Evolutionary conservation across 352 stramenopile species (phyloP).

Genomic region (Phytophthora chlamydospora): DNA sequence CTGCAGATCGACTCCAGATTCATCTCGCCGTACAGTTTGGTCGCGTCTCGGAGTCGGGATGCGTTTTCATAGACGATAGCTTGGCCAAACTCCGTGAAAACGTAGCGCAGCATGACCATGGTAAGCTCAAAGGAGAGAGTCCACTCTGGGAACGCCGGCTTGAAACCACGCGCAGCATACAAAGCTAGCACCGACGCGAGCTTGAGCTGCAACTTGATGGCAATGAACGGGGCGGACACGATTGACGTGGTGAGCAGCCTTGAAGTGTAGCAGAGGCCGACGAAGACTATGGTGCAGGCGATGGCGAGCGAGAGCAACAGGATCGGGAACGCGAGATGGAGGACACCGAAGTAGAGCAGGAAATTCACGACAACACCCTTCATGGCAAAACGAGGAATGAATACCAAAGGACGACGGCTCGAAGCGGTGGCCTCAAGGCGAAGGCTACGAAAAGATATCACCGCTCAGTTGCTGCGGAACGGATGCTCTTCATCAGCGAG

Average conservation of each 20-base stretch:
- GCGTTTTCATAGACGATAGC: constrained; percentile 13
- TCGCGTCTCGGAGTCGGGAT: constrained; percentile 4
- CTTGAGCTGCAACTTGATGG: constrained; percentile 16
- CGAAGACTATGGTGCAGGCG: no score
- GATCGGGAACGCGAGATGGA: no score
- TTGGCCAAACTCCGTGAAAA: constrained; percentile 7
- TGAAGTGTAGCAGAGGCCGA: constrained; percentile 8
- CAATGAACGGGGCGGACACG: constrained; percentile 13
- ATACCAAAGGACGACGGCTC: no score
- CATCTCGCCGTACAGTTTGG: constrained; percentile 9
- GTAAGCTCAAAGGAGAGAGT: constrained; percentile 17
- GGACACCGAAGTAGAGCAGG: no score
- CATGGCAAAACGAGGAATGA: no score
- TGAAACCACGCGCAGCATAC: constrained; percentile 21
- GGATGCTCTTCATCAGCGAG: no score
- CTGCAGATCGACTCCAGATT: constrained; percentile 10
- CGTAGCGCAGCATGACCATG: constrained; percentile 13
- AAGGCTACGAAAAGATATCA: no score
- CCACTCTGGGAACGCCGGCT: constrained; percentile 20
- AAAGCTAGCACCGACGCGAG: constrained; percentile 1
- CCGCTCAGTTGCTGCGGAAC: no score
- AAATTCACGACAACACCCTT: no score
- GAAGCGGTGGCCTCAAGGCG: no score
- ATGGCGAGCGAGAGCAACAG: no score
- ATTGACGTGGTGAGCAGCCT: background rate